phyloP scores from a whole-genome alignment of 768 basidiomycete species.

The Sporobolomyces pararoseus region DNA sequence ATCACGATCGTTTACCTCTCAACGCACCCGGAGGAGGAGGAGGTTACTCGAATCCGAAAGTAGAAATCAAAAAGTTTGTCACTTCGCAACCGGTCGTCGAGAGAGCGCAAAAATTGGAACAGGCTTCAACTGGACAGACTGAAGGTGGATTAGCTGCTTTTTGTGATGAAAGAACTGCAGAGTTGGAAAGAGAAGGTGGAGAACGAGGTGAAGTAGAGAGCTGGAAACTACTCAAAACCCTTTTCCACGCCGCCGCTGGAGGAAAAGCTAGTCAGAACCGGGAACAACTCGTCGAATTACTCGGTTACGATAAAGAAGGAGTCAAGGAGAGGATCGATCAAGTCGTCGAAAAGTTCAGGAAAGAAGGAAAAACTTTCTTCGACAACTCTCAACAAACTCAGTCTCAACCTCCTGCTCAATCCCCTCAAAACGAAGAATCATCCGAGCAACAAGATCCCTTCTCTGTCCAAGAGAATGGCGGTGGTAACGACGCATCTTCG shows the following conservation, averaged over 20 bases:
- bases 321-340: slow-evolving; percentile 72
- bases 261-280: slow-evolving; percentile 47
- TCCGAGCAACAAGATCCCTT: not conserved
- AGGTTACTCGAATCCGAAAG: slow-evolving; percentile 35
- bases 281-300: slow-evolving; percentile 79
- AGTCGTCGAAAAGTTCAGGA: slow-evolving; percentile 56
- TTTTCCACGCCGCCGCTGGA: slow-evolving; percentile 77
- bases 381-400: not conserved
- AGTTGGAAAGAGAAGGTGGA: slow-evolving; percentile 35
- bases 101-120: slow-evolving; percentile 65
- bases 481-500: too few species aligned
- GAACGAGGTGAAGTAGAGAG: slow-evolving; percentile 27
- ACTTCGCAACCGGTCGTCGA: slow-evolving; percentile 72
- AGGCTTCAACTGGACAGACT: slow-evolving; percentile 57
- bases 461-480: not conserved
- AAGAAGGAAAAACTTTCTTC: not conserved
- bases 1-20: slow-evolving; percentile 57
- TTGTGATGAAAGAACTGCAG: slow-evolving; percentile 60
- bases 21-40: slow-evolving; percentile 25
- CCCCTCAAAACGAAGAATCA: not conserved
- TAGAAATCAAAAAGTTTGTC: slow-evolving; percentile 65
- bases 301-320: slow-evolving; percentile 89
- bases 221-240: slow-evolving; percentile 57
- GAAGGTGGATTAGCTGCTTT: slow-evolving; percentile 61
- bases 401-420: not conserved